Evolutionary conservation across 2,329 filamentous ascomycete genomes (phyloP).

Genomic region (Pestalotiopsis sp.): DNA sequence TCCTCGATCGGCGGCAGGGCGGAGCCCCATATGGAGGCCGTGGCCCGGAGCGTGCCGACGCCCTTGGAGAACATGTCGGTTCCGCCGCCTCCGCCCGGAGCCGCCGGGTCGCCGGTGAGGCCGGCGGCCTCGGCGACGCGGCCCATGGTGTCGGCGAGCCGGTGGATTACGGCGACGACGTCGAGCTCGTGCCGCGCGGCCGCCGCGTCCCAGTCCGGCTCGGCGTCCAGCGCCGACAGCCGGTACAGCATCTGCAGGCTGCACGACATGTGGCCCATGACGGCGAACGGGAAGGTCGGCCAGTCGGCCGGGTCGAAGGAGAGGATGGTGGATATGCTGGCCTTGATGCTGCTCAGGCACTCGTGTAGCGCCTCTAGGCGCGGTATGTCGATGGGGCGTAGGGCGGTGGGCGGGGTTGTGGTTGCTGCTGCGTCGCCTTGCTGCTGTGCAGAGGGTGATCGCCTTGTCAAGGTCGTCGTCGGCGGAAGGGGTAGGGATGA

Average conservation of each 20-base stretch:
- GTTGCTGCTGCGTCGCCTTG: not conserved
- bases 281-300: constrained; percentile 25
- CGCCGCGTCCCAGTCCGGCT: constrained; percentile 29
- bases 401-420: not conserved
- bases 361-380: constrained; percentile 26
- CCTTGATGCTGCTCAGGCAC: constrained; percentile 24
- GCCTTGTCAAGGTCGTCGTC: not conserved
- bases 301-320: constrained; percentile 21
- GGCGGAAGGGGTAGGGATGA: not conserved
- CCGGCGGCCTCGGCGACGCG: constrained; percentile 22
- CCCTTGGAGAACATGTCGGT: constrained; percentile 5
- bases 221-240: constrained; percentile 25
- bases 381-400: constrained; percentile 14
- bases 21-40: constrained; percentile 5
- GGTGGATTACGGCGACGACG: constrained; percentile 22
- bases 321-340: constrained; percentile 26
- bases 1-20: not conserved
- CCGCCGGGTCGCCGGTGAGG: constrained; percentile 16
- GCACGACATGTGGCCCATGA: constrained; percentile 28
- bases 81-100: not conserved
- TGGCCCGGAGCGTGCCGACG: not conserved
- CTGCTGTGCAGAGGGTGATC: not conserved
- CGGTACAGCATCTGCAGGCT: constrained; percentile 29
- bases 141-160: constrained; percentile 19
- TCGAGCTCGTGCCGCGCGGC: constrained; percentile 22